phyloP scores from a whole-genome alignment of 108 stramenopile genomes.

The Ochromonas danica region DNA sequence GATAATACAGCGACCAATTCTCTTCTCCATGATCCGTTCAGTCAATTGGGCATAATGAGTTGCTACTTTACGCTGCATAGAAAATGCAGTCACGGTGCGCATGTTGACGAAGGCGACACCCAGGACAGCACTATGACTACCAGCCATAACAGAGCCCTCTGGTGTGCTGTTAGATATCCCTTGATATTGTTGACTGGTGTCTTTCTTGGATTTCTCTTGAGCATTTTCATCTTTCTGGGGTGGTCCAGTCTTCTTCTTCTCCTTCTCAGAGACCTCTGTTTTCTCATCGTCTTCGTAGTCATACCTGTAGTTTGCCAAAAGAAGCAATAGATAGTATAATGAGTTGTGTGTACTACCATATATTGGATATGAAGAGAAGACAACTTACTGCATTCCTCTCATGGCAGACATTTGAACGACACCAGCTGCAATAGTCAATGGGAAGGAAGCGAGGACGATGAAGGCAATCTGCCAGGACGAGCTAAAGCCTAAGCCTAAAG shows the following conservation, averaged over 20 bases:
- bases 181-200: no score
- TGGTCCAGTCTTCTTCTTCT: no score
- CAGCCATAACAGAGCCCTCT: not conserved
- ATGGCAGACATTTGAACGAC: constrained; percentile 65
- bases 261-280: no score
- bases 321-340: not conserved
- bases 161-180: no score
- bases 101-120: not conserved
- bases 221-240: no score
- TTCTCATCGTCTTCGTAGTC: not conserved
- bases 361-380: not conserved
- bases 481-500: constrained; percentile 60
- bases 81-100: constrained; percentile 27
- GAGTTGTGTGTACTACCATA: not conserved
- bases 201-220: no score
- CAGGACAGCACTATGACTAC: not conserved
- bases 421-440: constrained; percentile 68
- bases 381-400: not conserved
- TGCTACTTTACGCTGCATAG: constrained; percentile 2
- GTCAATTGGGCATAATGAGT: not conserved
- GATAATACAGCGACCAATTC: not conserved
- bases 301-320: not conserved
- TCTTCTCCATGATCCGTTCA: not conserved
- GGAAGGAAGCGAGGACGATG: constrained; percentile 66
- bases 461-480: constrained; percentile 78